Base-by-base conservation (phyloP, 2,329 filamentous ascomycete genomes). In the Lachnum nothofagi region DNA sequence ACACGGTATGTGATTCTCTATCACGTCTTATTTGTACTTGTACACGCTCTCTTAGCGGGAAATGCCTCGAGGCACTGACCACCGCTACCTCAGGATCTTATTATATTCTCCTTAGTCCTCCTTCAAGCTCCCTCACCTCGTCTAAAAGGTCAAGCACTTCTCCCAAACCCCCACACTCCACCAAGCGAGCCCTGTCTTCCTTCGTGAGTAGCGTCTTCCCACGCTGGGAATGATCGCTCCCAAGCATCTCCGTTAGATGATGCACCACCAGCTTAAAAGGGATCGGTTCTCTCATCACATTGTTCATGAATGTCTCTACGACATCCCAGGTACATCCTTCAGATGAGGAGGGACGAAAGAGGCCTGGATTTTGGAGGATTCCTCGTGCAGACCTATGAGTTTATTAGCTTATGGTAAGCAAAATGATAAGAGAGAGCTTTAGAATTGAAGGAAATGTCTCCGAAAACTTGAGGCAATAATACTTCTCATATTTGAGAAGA, bases 191-290 rank as follows among this genome's bases (percentile, higher is more conserved):
- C 52, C 81, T 70, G 63, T 85, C 79, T 60, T 72, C 73, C 62
- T 76, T 81, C n/a, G 60, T 72, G 52, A 85, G 63, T 27, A 65
- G 38, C 1, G 54, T 52, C 64, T 2, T 63, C 63, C 65, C 79
- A 79, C 60, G 78, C 70, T 10, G 71, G 0, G 75, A 74, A 65
- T 80, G 74, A 14, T 78, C 79, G 4, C 78, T 76, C 1, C 71
- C 74, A 55, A 73, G 77, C 83, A 88, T 87, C 68, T 87, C 81
- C 48, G 72, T 74, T 23, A 87, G 63, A 63, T 87, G 84, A 63
- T 87, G 83, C 48, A 82, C 70, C 4, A 78, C 75, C 37, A 87
- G 68, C 64, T 83, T 82, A 54, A 80, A 75, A 2, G 82, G 82
- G 23, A 86, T 68, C 5, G 83, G 82, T 1, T 71, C 72, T 33